A percentile compares a stretch with the other conserved stretches of the same genome.
These are phyloP conservation scores for Saxophila tyrrhenica DNA, from an alignment of 495 filamentous ascomycete genomes.

Conservation along the genomic window DNA sequence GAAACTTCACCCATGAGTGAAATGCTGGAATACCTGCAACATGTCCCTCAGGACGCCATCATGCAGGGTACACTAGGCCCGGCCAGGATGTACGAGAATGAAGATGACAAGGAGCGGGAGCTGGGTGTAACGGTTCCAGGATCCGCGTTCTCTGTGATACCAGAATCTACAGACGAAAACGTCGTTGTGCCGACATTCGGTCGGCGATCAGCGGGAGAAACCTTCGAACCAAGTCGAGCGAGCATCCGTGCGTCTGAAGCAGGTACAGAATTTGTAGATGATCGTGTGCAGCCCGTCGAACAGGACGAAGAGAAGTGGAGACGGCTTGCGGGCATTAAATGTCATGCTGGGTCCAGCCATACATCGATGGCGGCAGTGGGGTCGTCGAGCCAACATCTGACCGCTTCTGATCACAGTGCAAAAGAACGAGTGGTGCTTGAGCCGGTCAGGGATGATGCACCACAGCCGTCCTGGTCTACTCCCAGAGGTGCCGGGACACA, in stretches of 20 bases:
- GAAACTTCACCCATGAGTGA: not conserved
- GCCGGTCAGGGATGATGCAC: not conserved
- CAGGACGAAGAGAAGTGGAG: slow-evolving; percentile 11
- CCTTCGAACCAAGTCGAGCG: too few relatives aligned
- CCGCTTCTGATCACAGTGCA: not conserved
- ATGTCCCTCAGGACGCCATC: not conserved
- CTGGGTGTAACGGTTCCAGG: too few relatives aligned
- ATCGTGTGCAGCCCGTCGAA: too few relatives aligned
- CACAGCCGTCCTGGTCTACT: not conserved
- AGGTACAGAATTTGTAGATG: too few relatives aligned
- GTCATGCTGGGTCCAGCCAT: slow-evolving; percentile 4
- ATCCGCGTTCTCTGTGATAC: too few relatives aligned
- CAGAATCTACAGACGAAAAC: too few relatives aligned
- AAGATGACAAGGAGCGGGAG: not conserved
- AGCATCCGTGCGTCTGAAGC: too few relatives aligned
- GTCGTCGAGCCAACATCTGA: slow-evolving; percentile 9
- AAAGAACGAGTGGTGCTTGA: not conserved
- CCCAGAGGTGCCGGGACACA: slow-evolving; percentile 3
- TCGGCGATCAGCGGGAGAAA: too few relatives aligned
- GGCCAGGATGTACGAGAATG: not conserved
- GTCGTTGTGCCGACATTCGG: too few relatives aligned
- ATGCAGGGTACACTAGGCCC: not conserved
- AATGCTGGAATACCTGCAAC: not conserved
- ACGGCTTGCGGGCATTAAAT: slow-evolving; percentile 1
- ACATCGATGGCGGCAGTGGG: slow-evolving; percentile 7